Conservation (phyloP, 371 early-diverging fungal species). For the Smittium culicis region DNA sequence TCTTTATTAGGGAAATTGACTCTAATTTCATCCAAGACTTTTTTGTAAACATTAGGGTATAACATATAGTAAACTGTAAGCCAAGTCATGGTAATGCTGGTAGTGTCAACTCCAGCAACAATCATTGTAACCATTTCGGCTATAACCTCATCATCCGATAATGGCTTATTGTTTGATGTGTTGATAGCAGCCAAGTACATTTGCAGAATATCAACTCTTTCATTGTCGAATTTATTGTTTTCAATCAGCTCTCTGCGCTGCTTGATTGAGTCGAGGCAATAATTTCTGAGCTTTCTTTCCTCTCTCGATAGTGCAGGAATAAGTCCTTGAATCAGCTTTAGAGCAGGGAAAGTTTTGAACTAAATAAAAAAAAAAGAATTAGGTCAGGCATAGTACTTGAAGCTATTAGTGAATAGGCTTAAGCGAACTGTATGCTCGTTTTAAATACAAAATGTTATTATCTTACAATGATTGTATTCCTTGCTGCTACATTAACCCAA, state of each 20-base stretch:
- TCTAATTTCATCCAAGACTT: conserved; percentile 11
- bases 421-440: no score
- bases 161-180: conserved; percentile 10
- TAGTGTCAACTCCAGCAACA: conserved; percentile 23
- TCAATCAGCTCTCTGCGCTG: no score
- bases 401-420: no score
- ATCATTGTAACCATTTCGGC: conserved; percentile 21
- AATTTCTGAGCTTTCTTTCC: no score
- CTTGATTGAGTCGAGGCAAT: no score
- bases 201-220: no score
- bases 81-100: no score
- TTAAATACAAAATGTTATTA: no score
- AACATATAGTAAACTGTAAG: conserved; percentile 12
- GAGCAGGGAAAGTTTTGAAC: not conserved
- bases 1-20: conserved; percentile 8
- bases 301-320: no score
- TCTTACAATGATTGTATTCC: no score
- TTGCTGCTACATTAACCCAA: not conserved
- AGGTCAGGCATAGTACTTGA: not conserved
- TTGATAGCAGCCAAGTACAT: conserved; percentile 20
- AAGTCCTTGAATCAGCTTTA: not conserved
- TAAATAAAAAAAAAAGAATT: not conserved
- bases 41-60: conserved; percentile 12
- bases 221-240: not conserved
- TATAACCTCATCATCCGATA: conserved; percentile 14